Evolutionary conservation across 768 basidiomycete genomes (phyloP), one percentile per base, ranked within the genome.

Genomic region (Kondoa malvinella): DNA sequence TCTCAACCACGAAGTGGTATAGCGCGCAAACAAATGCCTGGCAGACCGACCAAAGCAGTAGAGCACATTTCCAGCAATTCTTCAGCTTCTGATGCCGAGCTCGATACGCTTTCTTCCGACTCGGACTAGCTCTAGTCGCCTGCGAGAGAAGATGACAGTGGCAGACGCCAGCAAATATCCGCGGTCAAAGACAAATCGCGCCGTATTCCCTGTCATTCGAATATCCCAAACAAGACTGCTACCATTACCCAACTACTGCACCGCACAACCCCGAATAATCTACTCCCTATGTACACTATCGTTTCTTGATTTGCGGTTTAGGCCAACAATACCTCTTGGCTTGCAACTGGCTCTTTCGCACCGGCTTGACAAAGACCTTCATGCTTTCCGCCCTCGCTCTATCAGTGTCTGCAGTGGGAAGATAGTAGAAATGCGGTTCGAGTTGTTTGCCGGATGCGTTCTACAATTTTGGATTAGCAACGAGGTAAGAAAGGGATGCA

Each of bases 371-470:
- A 32, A 69, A 69, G 16, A 66, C 60, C 50, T 67, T 31, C 57
- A 69, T 40, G 58, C 34, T 63, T 16, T 21, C 40, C 61, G 40
- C 62, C n/a, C 69, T 21, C 33, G n/a, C 69, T 3, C 29, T 56
- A 61, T 67, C 67, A 2, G 59, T 56, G 31, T 69, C 69, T 31
- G 56, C 16, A 57, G 31, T n/a, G 3, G 69, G 67, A 2, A 27
- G 32, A 33, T 69, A 69, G 31, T 29, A 56, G 66, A 65, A 69
- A 17, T 56, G 25, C 14, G 69, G 62, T 31, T 66, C 69, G 12
- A 69, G 32, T 17, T n/a, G 31, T 34, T 67, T 67, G 2, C 69
- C 69, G 15, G 67, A 58, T 12, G 66, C 69, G 66, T 69, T 66
- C 59, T 69, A 30, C 60, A 30, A 17, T 12, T 4, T 31, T 33